Conservation (phyloP, 768 basidiomycete genomes). For the Dacryopinax primogenitus region DNA sequence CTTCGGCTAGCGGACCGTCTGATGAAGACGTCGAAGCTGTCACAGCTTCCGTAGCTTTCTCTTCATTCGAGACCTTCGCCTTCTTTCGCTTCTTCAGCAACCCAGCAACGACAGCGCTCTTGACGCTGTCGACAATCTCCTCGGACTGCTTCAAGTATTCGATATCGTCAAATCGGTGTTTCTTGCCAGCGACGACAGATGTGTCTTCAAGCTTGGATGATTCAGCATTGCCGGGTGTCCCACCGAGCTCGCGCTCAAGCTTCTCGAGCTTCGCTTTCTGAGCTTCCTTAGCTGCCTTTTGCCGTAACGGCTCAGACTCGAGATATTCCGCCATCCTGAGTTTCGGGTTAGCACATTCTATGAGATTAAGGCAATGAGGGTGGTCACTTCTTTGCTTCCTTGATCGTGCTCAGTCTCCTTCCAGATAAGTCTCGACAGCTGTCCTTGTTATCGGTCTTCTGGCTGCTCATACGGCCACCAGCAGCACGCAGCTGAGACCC, state of each 20-base stretch:
- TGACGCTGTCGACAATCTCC: conserved; percentile 83
- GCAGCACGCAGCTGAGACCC: conserved; percentile 93
- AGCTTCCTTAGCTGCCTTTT: conserved; percentile 63
- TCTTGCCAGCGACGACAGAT: conserved; percentile 48
- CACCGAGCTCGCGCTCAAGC: conserved; percentile 72
- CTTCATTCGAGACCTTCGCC: conserved; percentile 30
- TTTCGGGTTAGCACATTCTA: background rate
- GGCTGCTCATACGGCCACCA: conserved; percentile 92
- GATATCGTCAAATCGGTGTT: conserved; percentile 82
- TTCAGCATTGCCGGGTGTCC: conserved; percentile 31
- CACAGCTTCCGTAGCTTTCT: background rate
- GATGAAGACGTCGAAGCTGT: background rate
- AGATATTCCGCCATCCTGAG: conserved; percentile 70
- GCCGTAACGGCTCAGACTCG: conserved; percentile 68
- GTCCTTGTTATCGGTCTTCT: conserved; percentile 91
- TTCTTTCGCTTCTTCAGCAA: conserved; percentile 68
- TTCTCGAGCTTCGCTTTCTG: conserved; percentile 72
- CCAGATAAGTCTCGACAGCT: conserved; percentile 88
- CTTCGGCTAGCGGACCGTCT: background rate
- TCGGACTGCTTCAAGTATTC: conserved; percentile 83
- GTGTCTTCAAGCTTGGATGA: conserved; percentile 30
- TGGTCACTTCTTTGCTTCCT: conserved; percentile 84
- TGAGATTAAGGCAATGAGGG: background rate
- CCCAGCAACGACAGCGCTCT: conserved; percentile 73
- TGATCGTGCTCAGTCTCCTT: conserved; percentile 79